Evolutionary conservation across 257 asterid species (phyloP), one percentile per base, ranked within the genome.

Genomic region (Salvia miltiorrhiza): DNA sequence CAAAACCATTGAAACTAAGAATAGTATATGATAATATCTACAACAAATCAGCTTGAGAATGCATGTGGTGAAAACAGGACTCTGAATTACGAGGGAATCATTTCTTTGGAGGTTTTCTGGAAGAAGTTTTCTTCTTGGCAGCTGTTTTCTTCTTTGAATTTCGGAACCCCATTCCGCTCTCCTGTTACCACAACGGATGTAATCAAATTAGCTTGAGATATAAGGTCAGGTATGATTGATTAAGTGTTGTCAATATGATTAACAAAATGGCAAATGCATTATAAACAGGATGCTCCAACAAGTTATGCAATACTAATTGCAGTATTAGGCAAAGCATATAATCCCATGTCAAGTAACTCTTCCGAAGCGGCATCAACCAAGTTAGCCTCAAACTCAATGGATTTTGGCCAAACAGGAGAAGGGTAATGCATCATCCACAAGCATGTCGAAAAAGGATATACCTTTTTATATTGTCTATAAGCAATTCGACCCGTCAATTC

Each of bases 401-500:
- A 40, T n/a, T 4, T 30, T 4, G 45, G 35, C 23, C 56, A 35
- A 52, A 30, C 65, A 63, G 48, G 73, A 72, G 55, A 52, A 58
- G 54, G 75, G 69, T 49, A 21, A 26, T 60, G 57, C 12, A 63
- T 28, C 28, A 65, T 40, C 9, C 39, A 14, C 16, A 43, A 26
- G 65, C 65, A 64, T 8, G 2, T 41, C 16, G 13, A n/a, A 2
- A 48, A 44, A 21, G 59, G 67, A 41, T 63, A 11, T 89, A 93
- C 99, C 97, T 77, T 88, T 71, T 23, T 82, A 61, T 88, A 88
- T 20, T 77, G 85, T 73, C 66, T 76, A 75, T 93, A 93, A 56
- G 99, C 99, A 58, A 47, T 52, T 87, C 39, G 88, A 40, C 96
- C 99, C 9, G 80, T 83, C 76, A 89, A 69, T 81, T 87, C 96